Evolutionary conservation across 495 filamentous ascomycete genomes (phyloP), one percentile per base, ranked within the genome.

Genomic region (Penicillium pancosmium): DNA sequence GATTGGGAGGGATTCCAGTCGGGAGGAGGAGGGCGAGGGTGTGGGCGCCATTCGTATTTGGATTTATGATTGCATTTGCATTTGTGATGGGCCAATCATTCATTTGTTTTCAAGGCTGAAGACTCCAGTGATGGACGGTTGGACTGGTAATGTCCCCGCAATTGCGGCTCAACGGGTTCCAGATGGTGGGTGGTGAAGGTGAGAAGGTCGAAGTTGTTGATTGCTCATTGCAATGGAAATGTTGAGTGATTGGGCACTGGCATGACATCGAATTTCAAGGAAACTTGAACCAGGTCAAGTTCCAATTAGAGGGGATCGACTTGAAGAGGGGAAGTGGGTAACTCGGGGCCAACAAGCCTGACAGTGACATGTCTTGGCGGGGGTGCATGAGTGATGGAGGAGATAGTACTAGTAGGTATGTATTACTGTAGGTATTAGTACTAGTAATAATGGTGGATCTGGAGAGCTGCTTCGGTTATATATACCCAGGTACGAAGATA

Each of bases 1-100:
- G 10, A 72, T 73, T 10, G 82, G 83, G 3, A 86, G 69, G 25
- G 59, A 60, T 60, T 86, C 83, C 4, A 86, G 72, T 44, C 16
- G 43, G 44, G 50, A 18, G 36, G 36, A 41, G 4, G 13, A 5
- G n/a, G 8, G 41, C 3, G n/a, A n/a, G 15, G 15, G 5, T 44
- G 15, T 4, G 5, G n/a, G 8, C 6, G 53, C 34, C 61, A 65
- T 54, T 33, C 55, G 54, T 48, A 58, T 52, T 25, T 55, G 54
- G 52, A 58, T 52, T 25, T 48, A 36, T 18, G 18, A 49, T 36
- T 56, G 47, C 62, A 68, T 65, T 62, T 62, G 66, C 48, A 21
- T n/a, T 18, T 46, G 41, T 44, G 15, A n/a, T 3, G 12, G 41
- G 13, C 8, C 41, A 44, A 44, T 16, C 41, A n/a, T 44, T 18